phyloP scores from a whole-genome alignment of 371 early-diverging fungal genomes.

The Mortierella sp. region DNA sequence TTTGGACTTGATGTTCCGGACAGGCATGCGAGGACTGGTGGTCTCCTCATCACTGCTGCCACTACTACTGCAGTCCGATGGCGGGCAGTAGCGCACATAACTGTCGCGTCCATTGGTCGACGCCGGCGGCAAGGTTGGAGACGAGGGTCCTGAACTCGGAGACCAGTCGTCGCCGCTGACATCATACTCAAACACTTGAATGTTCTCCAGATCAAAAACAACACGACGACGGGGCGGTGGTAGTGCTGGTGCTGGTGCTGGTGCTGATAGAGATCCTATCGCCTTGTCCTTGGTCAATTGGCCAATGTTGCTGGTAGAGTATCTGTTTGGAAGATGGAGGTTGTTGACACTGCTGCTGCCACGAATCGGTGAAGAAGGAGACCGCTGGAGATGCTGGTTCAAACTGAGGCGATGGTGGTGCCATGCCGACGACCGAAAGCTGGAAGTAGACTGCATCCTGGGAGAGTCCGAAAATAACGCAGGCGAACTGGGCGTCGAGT shows the following conservation, averaged over 20 bases:
- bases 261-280: background rate
- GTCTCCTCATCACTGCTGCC: conserved; percentile 12
- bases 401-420: background rate
- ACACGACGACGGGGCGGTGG: conserved; percentile 12
- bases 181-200: conserved; percentile 45
- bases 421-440: background rate
- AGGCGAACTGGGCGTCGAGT: too few species aligned
- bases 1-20: background rate
- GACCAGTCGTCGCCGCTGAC: conserved; percentile 22
- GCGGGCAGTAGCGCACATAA: background rate
- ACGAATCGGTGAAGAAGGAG: conserved; percentile 25
- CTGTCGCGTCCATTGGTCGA: background rate
- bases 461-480: background rate
- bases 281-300: background rate
- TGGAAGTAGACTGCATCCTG: background rate
- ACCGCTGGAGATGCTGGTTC: conserved; percentile 21
- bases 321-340: background rate
- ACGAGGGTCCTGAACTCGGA: conserved; percentile 7
- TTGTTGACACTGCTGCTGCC: conserved; percentile 5
- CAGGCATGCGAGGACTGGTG: background rate
- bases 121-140: conserved; percentile 1
- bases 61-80: background rate
- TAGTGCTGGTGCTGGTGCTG: background rate
- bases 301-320: conserved; percentile 1
- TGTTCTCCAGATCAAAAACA: conserved; percentile 34